phyloP scores from a whole-genome alignment of 192 early-diverging fungal genomes.

The Mortierella claussenii region DNA sequence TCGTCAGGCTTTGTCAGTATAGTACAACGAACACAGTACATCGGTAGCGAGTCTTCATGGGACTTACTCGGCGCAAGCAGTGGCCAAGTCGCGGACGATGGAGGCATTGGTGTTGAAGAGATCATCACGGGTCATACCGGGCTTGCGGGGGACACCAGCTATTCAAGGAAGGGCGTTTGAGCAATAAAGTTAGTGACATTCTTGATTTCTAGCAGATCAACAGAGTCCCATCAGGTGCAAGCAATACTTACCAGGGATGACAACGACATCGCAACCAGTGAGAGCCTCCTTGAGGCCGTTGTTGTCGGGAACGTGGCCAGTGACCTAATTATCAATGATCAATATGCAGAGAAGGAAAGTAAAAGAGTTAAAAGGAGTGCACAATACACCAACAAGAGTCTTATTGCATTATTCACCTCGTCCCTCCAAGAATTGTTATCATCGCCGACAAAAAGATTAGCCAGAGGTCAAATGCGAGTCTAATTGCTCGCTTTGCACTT shows the following conservation, averaged over 20 bases:
- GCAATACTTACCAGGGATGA: constrained; percentile 82
- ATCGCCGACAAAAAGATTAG: too few relatives aligned
- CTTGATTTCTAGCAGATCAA: too few relatives aligned
- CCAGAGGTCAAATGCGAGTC: too few relatives aligned
- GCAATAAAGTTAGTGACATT: too few relatives aligned
- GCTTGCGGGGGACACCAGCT: constrained; percentile 98
- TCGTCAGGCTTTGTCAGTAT: neutral
- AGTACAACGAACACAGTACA: too few relatives aligned
- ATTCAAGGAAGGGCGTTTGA: too few relatives aligned
- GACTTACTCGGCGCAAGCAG: constrained; percentile 78
- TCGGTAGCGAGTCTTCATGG: too few relatives aligned
- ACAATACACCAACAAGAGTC: neutral
- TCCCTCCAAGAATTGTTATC: neutral
- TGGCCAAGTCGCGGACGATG: constrained; percentile 88
- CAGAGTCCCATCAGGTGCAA: too few relatives aligned
- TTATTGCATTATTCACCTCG: neutral
- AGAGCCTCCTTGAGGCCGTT: constrained; percentile 60
- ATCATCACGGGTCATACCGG: constrained; percentile 98
- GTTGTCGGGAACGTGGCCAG: constrained; percentile 58
- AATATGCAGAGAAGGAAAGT: too few relatives aligned
- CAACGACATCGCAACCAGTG: constrained; percentile 69
- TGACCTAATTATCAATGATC: constrained; percentile 41
- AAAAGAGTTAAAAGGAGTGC: neutral
- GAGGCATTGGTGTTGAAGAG: constrained; percentile 98
- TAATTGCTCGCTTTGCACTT: too few relatives aligned